Evolutionary conservation across 2,329 filamentous ascomycete genomes (phyloP).

Genomic region (Tolypocladium amazonense): DNA sequence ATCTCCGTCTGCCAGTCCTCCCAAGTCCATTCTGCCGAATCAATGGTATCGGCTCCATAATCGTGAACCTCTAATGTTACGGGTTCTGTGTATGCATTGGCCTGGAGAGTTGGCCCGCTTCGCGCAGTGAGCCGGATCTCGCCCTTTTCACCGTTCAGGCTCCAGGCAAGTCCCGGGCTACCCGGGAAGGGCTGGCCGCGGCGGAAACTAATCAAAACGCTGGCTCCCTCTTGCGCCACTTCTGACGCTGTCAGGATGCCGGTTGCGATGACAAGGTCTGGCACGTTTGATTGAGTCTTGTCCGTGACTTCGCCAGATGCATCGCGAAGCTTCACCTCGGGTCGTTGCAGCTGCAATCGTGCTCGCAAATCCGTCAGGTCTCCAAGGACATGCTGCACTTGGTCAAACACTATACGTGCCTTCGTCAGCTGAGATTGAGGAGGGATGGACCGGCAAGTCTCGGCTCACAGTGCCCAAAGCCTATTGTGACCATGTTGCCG

Average conservation of each 20-base stretch:
- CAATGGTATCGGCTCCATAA: constrained; percentile 31
- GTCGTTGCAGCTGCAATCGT: constrained; percentile 34
- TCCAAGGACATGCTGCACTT: constrained; percentile 33
- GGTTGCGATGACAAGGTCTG: constrained; percentile 26
- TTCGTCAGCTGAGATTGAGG: not conserved
- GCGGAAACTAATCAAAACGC: constrained; percentile 32
- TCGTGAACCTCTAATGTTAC: constrained; percentile 41
- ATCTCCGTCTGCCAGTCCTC: constrained; percentile 34
- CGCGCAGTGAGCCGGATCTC: constrained; percentile 31
- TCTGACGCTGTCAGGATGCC: not conserved
- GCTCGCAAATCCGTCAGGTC: constrained; percentile 27
- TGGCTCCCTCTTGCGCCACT: constrained; percentile 20
- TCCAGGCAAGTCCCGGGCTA: constrained; percentile 35
- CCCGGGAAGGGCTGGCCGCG: constrained; percentile 37
- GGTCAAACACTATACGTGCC: constrained; percentile 28
- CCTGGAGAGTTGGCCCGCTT: constrained; percentile 17
- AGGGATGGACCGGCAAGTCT: not conserved
- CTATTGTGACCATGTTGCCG: constrained; percentile 31
- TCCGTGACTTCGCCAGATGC: constrained; percentile 17
- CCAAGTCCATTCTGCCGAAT: constrained; percentile 32
- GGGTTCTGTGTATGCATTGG: constrained; percentile 21
- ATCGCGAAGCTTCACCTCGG: constrained; percentile 24
- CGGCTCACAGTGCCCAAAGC: constrained; percentile 28
- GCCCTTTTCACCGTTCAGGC: constrained; percentile 39
- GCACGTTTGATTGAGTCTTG: constrained; percentile 27